Percentiles rank a stretch among this genome's conserved stretches.
phyloP scores from a whole-genome alignment of 768 basidiomycete species.

The Lentinula edodes region DNA sequence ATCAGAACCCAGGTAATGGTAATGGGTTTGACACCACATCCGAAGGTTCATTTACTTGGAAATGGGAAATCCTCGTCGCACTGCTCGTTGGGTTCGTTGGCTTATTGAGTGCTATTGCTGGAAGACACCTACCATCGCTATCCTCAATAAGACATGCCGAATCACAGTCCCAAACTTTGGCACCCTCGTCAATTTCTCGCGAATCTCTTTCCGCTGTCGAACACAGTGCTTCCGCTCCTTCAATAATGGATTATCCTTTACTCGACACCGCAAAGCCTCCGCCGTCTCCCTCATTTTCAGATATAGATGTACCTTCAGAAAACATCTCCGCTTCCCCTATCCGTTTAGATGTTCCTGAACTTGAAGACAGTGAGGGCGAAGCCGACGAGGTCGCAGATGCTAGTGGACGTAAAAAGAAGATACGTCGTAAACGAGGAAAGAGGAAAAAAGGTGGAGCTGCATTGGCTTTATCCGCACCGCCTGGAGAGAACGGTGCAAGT shows the following conservation, averaged over 20 bases:
- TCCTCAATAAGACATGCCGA: background rate
- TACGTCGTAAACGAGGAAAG: constrained; percentile 14
- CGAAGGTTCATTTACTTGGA: background rate
- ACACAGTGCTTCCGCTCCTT: background rate
- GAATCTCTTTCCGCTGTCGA: background rate
- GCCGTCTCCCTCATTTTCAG: background rate
- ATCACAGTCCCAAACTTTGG: background rate
- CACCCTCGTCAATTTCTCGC: background rate
- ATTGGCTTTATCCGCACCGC: background rate
- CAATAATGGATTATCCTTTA: background rate
- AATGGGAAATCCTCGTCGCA: constrained; percentile 2
- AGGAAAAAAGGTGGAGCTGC: constrained; percentile 15
- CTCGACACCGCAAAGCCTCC: background rate
- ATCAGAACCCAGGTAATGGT: background rate
- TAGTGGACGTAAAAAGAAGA: constrained; percentile 14
- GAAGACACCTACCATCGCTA: background rate
- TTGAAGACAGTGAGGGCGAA: constrained; percentile 29
- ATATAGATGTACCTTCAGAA: background rate
- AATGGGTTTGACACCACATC: background rate
- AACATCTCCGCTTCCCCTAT: background rate
- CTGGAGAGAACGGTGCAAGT: background rate
- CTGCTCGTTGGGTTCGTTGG: background rate
- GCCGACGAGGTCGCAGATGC: constrained; percentile 25
- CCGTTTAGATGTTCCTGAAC: constrained; percentile 16
- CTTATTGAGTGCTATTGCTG: background rate